Evolutionary conservation across 495 filamentous ascomycete species (phyloP), one percentile per base, ranked within the genome.

Genomic region (Hypoxylon intermedium): DNA sequence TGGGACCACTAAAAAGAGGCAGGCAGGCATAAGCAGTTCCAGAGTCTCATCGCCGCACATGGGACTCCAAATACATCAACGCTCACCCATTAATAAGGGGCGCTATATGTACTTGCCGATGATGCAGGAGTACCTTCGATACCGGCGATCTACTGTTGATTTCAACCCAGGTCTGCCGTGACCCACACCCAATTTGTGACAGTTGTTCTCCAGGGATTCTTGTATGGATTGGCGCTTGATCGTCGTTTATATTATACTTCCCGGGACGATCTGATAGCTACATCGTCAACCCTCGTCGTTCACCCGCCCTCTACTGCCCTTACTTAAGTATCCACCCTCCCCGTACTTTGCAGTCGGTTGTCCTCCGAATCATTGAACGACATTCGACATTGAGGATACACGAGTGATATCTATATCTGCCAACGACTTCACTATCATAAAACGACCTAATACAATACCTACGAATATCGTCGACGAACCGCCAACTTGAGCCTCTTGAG

Each of bases 141-240:
- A 69, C 77, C 67, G 69, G 65, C 68, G 71, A 66, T 74, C 70
- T 71, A 67, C 68, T 72, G 67, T 66, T 65, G 59, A 65, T 67
- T 62, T 75, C 71, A 70, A 77, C 74, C 73, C 76, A 77, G 76
- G 70, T 69, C 75, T 78, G 75, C 71, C 75, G 77, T 73, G 77
- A 75, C 78, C 78, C 78, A 80, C 78, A 65, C 72, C 68, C 66
- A 74, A 74, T 77, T 74, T 78, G 75, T 78, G 73, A 79, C 77
- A 76, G 64, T 67, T 69, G 63, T 74, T 62, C 63, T 67, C 73
- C 76, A 77, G 74, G 77, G 77, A 78, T 79, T 72, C 67, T 53
- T 72, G 63, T 68, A 71, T 68, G 72, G 75, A 75, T 77, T 77
- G 67, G 71, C 74, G 65, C 75, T 76, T 65, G 74, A 77, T 78